Conservation (phyloP, 441 rosid species). For the Theobroma grandiflorum region DNA sequence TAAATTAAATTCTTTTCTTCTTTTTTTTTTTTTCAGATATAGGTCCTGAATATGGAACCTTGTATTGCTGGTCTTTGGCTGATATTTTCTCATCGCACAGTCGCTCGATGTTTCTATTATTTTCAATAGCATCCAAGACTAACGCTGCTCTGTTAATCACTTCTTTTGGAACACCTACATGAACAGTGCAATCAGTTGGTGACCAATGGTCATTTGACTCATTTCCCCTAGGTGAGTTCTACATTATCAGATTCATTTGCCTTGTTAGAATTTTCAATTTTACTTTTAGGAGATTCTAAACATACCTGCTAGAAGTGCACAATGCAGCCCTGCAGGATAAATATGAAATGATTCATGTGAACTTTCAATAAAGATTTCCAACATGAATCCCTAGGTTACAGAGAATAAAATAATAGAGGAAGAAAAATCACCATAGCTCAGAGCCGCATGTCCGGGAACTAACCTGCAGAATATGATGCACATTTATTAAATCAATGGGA, state of each 20-base stretch:
- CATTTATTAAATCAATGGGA: neutral
- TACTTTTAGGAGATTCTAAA: neutral
- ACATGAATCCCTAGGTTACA: slow-evolving; percentile 12
- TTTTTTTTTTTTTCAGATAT: neutral
- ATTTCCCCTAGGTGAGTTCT: neutral
- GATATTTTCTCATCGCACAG: slow-evolving; percentile 64
- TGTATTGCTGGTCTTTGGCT: slow-evolving; percentile 68
- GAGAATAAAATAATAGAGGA: slow-evolving; percentile 8
- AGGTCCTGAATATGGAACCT: slow-evolving; percentile 51
- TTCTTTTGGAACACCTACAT: slow-evolving; percentile 82
- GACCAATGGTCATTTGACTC: neutral
- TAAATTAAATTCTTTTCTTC: slow-evolving; percentile 14
- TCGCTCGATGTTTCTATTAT: slow-evolving; percentile 56
- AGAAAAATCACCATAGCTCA: slow-evolving; percentile 80
- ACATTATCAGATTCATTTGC: slow-evolving; percentile 15
- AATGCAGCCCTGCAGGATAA: slow-evolving; percentile 76
- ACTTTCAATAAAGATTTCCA: slow-evolving; percentile 21
- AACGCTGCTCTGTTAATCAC: slow-evolving; percentile 81
- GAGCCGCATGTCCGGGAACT: slow-evolving; percentile 85
- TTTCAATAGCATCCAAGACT: slow-evolving; percentile 64
- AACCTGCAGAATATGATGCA: slow-evolving; percentile 55
- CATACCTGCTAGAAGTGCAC: slow-evolving; percentile 89
- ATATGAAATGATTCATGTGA: slow-evolving; percentile 23
- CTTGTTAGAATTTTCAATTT: neutral
- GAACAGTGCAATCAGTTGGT: neutral